phyloP scores from a whole-genome alignment of 2,329 filamentous ascomycete genomes.

The Epichloe gansuensis region DNA sequence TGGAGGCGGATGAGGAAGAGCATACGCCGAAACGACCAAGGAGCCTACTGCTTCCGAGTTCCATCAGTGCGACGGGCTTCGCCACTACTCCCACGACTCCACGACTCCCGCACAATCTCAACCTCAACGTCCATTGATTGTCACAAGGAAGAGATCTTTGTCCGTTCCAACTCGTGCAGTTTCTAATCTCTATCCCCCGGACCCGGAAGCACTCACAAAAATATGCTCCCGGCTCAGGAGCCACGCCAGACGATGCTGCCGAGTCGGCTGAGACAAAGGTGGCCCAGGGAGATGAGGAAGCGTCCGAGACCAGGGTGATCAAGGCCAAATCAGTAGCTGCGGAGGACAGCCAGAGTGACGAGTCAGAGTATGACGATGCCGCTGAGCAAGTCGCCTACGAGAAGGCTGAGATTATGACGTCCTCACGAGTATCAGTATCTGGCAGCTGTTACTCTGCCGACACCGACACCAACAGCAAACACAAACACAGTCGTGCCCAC shows the following conservation, averaged over 20 bases:
- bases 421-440: slow-evolving; percentile 42
- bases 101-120: slow-evolving; percentile 19
- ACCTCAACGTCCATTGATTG: slow-evolving; percentile 23
- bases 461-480: slow-evolving; percentile 34
- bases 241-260: not conserved
- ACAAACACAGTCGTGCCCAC: slow-evolving; percentile 18
- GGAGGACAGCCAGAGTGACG: not conserved
- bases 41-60: slow-evolving; percentile 24
- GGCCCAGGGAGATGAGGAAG: not conserved
- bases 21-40: slow-evolving; percentile 28
- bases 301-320: slow-evolving; percentile 2
- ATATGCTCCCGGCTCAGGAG: not conserved
- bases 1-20: slow-evolving; percentile 26
- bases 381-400: slow-evolving; percentile 38
- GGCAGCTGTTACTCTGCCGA: slow-evolving; percentile 37
- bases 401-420: slow-evolving; percentile 45
- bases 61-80: slow-evolving; percentile 15
- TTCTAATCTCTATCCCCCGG: slow-evolving; percentile 4
- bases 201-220: not conserved
- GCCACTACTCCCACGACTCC: slow-evolving; percentile 10
- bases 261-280: not conserved
- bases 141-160: slow-evolving; percentile 31
- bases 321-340: not conserved
- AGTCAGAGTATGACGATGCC: slow-evolving; percentile 26
- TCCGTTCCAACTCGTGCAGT: slow-evolving; percentile 33